These are phyloP conservation scores for Ophiorrhiza pumila DNA, from an alignment of 257 asterid genomes.

Conservation along the genomic window DNA sequence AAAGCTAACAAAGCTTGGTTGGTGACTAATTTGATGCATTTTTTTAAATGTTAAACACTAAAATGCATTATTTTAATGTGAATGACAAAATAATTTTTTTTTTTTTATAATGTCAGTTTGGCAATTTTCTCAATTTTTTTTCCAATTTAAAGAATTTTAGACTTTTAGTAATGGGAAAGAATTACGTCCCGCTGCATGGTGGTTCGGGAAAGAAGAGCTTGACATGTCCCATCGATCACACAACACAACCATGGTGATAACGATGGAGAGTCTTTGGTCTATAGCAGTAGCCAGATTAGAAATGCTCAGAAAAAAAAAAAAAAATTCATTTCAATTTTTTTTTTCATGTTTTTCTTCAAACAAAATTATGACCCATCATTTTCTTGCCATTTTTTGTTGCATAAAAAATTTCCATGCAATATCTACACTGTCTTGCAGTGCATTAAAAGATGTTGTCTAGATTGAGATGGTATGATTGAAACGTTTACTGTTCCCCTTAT, in stretches of 20 bases:
- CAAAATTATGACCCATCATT: background rate
- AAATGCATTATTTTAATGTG: too few species aligned
- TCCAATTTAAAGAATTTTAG: too few species aligned
- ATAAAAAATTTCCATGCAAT: background rate
- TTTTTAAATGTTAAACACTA: too few species aligned
- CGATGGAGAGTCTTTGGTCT: background rate
- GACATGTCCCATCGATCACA: background rate
- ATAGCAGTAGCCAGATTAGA: background rate
- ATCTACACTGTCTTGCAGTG: background rate
- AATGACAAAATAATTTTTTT: too few species aligned
- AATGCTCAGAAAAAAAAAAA: background rate
- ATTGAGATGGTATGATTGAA: background rate
- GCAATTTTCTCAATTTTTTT: too few species aligned
- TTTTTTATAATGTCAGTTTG: too few species aligned
- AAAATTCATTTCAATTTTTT: background rate
- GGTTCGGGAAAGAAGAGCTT: background rate
- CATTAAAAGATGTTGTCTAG: background rate
- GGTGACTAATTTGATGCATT: too few species aligned
- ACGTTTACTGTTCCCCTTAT: background rate
- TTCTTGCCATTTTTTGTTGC: background rate
- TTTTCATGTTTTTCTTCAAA: background rate
- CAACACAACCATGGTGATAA: background rate
- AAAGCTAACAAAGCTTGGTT: too few species aligned
- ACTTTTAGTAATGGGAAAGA: too few species aligned
- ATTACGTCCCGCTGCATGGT: too few species aligned